Evolutionary conservation across 1,139 yeast genomes (phyloP), one percentile per base, ranked within the genome.

Genomic region (Geotrichum klebahnii): DNA sequence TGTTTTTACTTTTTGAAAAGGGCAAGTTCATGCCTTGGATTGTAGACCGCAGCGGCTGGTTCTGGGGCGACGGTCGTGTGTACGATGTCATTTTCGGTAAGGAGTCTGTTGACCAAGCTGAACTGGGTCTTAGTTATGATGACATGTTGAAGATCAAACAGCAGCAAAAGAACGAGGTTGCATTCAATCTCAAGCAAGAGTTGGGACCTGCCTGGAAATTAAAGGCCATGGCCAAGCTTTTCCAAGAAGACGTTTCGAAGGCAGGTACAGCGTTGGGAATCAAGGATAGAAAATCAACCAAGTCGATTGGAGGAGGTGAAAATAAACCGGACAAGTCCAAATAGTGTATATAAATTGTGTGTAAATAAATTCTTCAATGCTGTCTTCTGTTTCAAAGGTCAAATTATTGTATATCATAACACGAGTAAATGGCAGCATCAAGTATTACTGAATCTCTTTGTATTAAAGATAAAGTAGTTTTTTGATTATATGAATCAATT

Each of bases 1-100:
- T 83, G 72, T 84, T 86, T 64, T 78, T 84, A 39, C 67, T 87
- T 55, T 80, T 78, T 64, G 92, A 85, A 61, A 69, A 71, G 46
- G 76, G 77, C 17, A 67, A 65, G 44, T 72, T 73, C 52, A 72
- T 78, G 45, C 87, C 84, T 44, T 86, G 92, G 89, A 72, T 85
- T 17, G 82, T 86, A 20, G 95, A 87, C 64, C 74, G 96, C 57
- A 82, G 81, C 61, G 95, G 95, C 16, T 85, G 81, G 74, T 87
- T 85, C 69, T 87, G 95, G 95, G 88, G 92, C 31, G 95, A 87
- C 65, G 96, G 95, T 5, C 74, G 95, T 53, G 84, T 87, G 1
- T 84, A 82, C 67, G 96, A 87, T 66, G 78, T 80, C 51, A 62
- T 87, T 26, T 84, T 87, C 61, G 94, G 95, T 29, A 82, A 84